These are phyloP conservation scores for Camellia japonica DNA, from an alignment of 148 eudicot genomes.

Conservation along the genomic window DNA sequence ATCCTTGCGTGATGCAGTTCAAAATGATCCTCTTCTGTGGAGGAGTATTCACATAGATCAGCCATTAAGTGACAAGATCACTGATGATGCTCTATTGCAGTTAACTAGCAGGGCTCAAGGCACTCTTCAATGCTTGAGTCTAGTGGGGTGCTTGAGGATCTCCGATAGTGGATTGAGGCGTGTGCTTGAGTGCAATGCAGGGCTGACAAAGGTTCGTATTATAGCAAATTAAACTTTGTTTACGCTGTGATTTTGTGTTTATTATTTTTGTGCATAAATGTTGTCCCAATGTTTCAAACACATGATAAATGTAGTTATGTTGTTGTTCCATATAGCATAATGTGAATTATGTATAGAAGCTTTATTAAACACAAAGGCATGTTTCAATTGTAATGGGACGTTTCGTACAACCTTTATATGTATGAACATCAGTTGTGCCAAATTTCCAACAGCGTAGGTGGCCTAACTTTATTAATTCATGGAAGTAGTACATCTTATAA, in stretches of 20 bases:
- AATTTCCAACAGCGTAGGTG: background rate
- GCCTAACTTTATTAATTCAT: background rate
- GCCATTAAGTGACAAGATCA: slow-evolving; percentile 31
- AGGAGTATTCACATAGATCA: slow-evolving; percentile 28
- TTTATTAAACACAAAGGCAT: background rate
- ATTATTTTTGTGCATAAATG: slow-evolving; percentile 6
- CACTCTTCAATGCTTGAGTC: slow-evolving; percentile 37
- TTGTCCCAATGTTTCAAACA: background rate
- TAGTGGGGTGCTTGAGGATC: slow-evolving; percentile 37
- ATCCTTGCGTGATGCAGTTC: slow-evolving; percentile 37
- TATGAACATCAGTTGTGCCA: background rate
- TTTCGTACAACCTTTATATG: background rate
- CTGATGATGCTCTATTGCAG: slow-evolving; percentile 36
- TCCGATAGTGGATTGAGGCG: slow-evolving; percentile 33
- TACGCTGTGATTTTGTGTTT: too few species aligned
- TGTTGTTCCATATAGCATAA: background rate
- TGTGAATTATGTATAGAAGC: background rate
- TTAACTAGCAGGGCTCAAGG: slow-evolving; percentile 49
- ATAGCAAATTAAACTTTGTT: background rate
- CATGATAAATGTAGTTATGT: background rate
- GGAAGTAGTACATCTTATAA: background rate
- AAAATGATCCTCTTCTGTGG: slow-evolving; percentile 43
- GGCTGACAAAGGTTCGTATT: slow-evolving; percentile 38
- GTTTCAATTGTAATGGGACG: background rate
- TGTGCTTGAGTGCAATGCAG: slow-evolving; percentile 37